Percentiles rank a stretch among this genome's conserved stretches.
Evolutionary conservation across 1,139 yeast species (phyloP).

Genomic region (Geotrichum europaeum): DNA sequence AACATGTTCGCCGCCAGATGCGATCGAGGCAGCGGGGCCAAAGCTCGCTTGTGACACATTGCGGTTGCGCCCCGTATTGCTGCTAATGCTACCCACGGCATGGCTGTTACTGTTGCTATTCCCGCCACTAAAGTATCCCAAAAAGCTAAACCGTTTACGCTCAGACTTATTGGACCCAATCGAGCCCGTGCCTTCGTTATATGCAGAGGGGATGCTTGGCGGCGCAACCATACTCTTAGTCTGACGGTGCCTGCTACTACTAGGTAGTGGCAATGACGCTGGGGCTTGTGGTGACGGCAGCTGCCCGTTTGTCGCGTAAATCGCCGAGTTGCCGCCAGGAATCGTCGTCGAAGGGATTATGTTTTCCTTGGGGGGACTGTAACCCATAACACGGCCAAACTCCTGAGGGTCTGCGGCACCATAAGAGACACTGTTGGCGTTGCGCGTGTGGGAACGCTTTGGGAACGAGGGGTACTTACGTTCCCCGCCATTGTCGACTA

Average conservation of each 20-base stretch:
- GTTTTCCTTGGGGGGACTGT: slow-evolving; percentile 11
- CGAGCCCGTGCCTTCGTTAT: slow-evolving; percentile 7
- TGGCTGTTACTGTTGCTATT: slow-evolving; percentile 3
- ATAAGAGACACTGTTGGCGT: slow-evolving; percentile 28
- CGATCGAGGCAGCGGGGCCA: background rate
- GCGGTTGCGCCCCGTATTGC: background rate
- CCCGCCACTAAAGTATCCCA: slow-evolving; percentile 20
- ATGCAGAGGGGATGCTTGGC: background rate
- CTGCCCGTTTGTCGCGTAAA: slow-evolving; percentile 5
- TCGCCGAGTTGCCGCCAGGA: background rate
- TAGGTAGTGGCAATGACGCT: background rate
- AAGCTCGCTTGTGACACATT: slow-evolving; percentile 8
- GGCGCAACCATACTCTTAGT: slow-evolving; percentile 14
- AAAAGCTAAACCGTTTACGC: slow-evolving; percentile 27
- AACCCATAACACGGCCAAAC: slow-evolving; percentile 28
- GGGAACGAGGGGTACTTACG: slow-evolving; percentile 11
- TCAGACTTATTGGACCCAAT: slow-evolving; percentile 16
- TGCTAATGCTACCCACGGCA: background rate
- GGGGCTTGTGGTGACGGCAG: slow-evolving; percentile 8
- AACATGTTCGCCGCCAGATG: background rate
- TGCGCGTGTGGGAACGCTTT: slow-evolving; percentile 1
- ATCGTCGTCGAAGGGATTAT: background rate
- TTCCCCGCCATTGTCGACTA: slow-evolving; percentile 2
- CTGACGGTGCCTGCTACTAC: slow-evolving; percentile 5
- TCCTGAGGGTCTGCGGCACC: slow-evolving; percentile 26